phyloP scores from a whole-genome alignment of 108 stramenopile genomes.

The Cyclotella distinguenda region DNA sequence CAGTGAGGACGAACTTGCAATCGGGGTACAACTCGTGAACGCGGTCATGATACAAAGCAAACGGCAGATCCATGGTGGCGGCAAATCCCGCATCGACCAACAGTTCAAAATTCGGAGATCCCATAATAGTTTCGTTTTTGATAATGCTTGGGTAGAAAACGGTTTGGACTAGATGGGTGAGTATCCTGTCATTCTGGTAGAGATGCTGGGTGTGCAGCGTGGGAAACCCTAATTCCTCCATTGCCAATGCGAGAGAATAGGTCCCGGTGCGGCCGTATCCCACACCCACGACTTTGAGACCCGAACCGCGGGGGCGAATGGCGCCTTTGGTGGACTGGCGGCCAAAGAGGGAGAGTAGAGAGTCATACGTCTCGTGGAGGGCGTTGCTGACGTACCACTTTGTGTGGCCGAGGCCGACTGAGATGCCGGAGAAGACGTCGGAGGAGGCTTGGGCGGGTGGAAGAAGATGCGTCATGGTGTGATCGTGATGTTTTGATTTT shows the following conservation, averaged over 20 bases:
- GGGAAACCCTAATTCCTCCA: conserved; percentile 70
- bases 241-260: conserved; percentile 74
- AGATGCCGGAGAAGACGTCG: conserved; percentile 36
- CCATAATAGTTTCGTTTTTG: conserved; percentile 43
- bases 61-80: conserved; percentile 76
- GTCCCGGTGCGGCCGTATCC: conserved; percentile 83
- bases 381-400: conserved; percentile 28
- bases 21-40: conserved; percentile 66
- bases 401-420: conserved; percentile 28
- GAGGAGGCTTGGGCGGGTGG: too few relatives aligned
- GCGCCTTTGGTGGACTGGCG: background rate
- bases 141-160: conserved; percentile 63
- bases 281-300: conserved; percentile 76
- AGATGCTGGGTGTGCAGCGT: conserved; percentile 83
- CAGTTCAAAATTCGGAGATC: conserved; percentile 57
- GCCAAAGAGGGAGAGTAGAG: conserved; percentile 6
- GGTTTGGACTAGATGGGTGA: conserved; percentile 52
- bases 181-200: conserved; percentile 63
- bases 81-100: conserved; percentile 53
- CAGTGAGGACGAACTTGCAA: conserved; percentile 80
- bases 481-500: too few relatives aligned
- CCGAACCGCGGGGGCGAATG: background rate
- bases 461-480: too few relatives aligned
- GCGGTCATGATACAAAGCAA: conserved; percentile 70
- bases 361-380: conserved; percentile 13